These are phyloP conservation scores for Leucocoprinus birnbaumii DNA, from an alignment of 768 basidiomycete genomes.

Conservation along the genomic window DNA sequence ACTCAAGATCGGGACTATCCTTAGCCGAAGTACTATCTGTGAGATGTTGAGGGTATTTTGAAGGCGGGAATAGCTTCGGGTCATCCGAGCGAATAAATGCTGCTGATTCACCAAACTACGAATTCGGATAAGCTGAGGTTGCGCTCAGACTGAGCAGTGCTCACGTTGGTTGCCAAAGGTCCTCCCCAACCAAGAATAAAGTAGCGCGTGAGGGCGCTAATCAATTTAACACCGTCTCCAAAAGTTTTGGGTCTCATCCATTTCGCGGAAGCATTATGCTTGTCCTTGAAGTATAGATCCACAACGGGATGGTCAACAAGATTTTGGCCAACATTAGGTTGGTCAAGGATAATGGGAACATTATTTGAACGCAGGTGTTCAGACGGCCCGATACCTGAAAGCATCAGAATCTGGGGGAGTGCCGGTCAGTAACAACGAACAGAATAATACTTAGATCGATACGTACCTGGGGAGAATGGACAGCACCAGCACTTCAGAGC, in stretches of 20 bases:
- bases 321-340: conserved; percentile 73
- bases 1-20: conserved; percentile 46
- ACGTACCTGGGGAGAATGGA: conserved; percentile 59
- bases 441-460: too few relatives aligned
- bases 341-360: conserved; percentile 59
- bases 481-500: conserved; percentile 20
- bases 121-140: background rate
- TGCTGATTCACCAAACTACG: conserved; percentile 48
- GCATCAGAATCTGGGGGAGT: conserved; percentile 51
- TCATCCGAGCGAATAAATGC: conserved; percentile 61
- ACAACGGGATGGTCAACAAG: conserved; percentile 71
- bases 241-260: conserved; percentile 34
- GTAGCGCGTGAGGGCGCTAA: conserved; percentile 39
- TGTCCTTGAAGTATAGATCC: conserved; percentile 52
- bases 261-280: conserved; percentile 38
- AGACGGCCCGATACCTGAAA: conserved; percentile 77
- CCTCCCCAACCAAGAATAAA: conserved; percentile 40
- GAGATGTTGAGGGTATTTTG: conserved; percentile 31
- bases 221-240: conserved; percentile 22
- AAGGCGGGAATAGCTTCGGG: conserved; percentile 40
- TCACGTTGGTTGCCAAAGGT: conserved; percentile 53
- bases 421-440: background rate
- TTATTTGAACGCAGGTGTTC: conserved; percentile 47
- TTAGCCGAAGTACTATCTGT: conserved; percentile 42
- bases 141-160: conserved; percentile 10